Evolutionary conservation across 2,329 filamentous ascomycete species (phyloP).

Genomic region (Ophiostoma montium): DNA sequence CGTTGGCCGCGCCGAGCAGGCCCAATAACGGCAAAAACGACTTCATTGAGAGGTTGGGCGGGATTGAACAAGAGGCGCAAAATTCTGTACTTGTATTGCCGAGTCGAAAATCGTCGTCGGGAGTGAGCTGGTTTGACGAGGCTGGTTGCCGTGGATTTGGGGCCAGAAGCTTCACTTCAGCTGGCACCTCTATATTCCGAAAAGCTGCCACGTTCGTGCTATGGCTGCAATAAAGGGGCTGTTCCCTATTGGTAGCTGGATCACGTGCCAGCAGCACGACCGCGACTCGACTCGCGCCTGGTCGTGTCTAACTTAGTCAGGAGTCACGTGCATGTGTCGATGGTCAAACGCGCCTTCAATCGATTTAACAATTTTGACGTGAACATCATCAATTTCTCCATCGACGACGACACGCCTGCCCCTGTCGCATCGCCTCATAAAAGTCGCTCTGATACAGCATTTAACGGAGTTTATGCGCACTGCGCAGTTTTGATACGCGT

Average conservation of each 20-base stretch:
- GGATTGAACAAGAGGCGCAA: neutral
- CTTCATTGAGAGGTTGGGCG: constrained; percentile 31
- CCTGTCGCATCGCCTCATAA: too few species aligned
- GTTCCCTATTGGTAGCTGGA: neutral
- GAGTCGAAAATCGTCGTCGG: too few species aligned
- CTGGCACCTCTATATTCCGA: neutral
- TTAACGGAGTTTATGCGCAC: too few species aligned
- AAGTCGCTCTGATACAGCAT: too few species aligned
- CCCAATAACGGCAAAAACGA: constrained; percentile 50
- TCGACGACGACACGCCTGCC: too few species aligned
- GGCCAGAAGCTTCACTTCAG: neutral
- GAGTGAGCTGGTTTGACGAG: neutral
- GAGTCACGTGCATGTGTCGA: too few species aligned
- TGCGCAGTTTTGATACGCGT: too few species aligned
- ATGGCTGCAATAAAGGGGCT: neutral
- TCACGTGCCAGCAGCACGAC: neutral
- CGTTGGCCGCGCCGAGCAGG: constrained; percentile 53
- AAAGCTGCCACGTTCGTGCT: constrained; percentile 3
- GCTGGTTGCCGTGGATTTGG: neutral
- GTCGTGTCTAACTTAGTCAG: too few species aligned
- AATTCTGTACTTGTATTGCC: too few species aligned
- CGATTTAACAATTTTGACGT: too few species aligned
- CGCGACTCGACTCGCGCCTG: neutral
- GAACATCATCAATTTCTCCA: too few species aligned
- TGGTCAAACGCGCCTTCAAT: too few species aligned